Base-by-base conservation (phyloP, 495 filamentous ascomycete genomes). In the Hypoxylon fuscum region DNA sequence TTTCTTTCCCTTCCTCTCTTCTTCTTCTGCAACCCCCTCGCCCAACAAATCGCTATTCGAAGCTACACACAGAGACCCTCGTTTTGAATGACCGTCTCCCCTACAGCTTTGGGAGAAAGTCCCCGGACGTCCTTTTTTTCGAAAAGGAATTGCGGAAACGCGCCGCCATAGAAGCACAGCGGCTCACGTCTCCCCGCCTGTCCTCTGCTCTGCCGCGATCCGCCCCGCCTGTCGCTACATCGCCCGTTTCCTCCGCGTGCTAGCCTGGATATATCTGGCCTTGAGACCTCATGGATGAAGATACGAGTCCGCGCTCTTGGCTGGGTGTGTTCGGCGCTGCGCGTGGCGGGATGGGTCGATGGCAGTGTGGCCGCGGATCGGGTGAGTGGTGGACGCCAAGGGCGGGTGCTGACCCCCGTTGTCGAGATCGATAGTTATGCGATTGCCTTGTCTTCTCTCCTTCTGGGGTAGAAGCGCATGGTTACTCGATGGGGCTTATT, bases 401-500 rank as follows among this genome's bases (percentile, higher is more conserved):
- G 75, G 60, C 51, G 72, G 66, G 72, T 74, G 73, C 68, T 75
- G 73, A 79, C 56, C 69, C 73, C 77, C 83, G 93, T 96, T 90
- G 94, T 97, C 94, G 87, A 81, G 87, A 85, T 91, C 74, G 81
- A 97, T 86, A 97, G 95, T 89, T 86, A 98, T 97, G 94, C 93
- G 95, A 97, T 97, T 97, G 91, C 91, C 83, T 70, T 62, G 60
- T n/a, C 68, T 37, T 74, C 71, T 69, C 58, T 73, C 66, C 56
- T 62, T 68, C 68, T n/a, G 64, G 71, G 68, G 79, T 85, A 86
- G 84, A 61, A 68, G n/a, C n/a, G n/a, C 71, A 73, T 72, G 85
- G 90, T 96, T 93, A 97, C 95, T 96, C 92, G 92, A 98, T 96
- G 95, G 95, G 95, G 95, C 95, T 97, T 92, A 98, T 96, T 97